A percentile compares a stretch with the other conserved stretches of the same genome.
Evolutionary conservation across 352 stramenopile genomes (phyloP).

Genomic region (Phytopythium mirpurense): DNA sequence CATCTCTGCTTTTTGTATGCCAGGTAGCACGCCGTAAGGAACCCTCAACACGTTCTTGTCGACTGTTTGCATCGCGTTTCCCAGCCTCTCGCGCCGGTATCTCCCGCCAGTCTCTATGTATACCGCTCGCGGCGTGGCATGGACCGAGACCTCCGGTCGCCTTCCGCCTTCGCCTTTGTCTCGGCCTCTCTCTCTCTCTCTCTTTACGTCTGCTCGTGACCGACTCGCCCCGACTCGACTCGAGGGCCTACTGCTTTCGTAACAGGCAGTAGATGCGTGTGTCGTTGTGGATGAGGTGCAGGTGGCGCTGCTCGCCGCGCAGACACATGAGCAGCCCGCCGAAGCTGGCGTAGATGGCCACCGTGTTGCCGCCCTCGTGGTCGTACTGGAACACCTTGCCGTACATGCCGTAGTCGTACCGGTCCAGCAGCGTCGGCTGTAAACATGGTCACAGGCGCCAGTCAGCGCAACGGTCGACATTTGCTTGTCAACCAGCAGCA

Average conservation of each 20-base stretch:
- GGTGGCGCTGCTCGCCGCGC: constrained; percentile 94
- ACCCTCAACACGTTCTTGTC: not conserved
- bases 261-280: constrained; percentile 93
- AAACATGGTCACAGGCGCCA: too few species aligned
- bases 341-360: constrained; percentile 95
- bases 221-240: not conserved
- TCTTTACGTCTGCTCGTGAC: not conserved
- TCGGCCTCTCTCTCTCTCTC: too few species aligned
- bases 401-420: constrained; percentile 99
- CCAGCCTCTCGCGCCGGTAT: not conserved
- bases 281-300: constrained; percentile 97
- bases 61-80: constrained; percentile 1
- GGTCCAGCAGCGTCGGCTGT: constrained; percentile 90
- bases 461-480: too few species aligned
- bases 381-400: constrained; percentile 97
- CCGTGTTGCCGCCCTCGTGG: constrained; percentile 92
- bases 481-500: too few species aligned
- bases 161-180: not conserved
- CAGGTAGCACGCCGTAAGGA: not conserved
- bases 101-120: constrained; percentile 1
- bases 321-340: constrained; percentile 97
- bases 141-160: too few species aligned
- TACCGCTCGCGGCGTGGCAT: not conserved
- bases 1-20: too few species aligned
- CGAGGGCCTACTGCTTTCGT: constrained; percentile 71